Conservation (phyloP, 1,139 yeast genomes). For the Taphrina flavorubra region DNA sequence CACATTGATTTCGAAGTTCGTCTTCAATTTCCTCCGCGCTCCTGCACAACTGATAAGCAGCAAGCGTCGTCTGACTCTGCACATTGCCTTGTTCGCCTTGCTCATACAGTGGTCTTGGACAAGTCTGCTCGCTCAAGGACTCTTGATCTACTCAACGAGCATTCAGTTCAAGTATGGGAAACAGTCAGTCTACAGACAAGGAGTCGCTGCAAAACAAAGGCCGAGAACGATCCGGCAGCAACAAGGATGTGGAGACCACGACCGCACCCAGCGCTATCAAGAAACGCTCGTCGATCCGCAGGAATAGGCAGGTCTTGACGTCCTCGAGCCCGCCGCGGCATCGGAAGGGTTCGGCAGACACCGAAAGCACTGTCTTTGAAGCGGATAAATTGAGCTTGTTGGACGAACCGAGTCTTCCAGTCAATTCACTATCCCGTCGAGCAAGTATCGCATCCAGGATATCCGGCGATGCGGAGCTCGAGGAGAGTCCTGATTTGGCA, state of each 20-base stretch:
- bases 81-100: not conserved
- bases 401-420: conserved; percentile 28
- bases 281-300: conserved; percentile 29
- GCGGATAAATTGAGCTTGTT: conserved; percentile 18
- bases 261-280: conserved; percentile 29
- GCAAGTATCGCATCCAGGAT: conserved; percentile 17
- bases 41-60: not conserved
- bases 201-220: conserved; percentile 4
- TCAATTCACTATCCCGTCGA: conserved; percentile 21
- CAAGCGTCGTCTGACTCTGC: not conserved
- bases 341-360: conserved; percentile 33
- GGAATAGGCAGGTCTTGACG: conserved; percentile 23
- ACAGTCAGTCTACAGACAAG: conserved; percentile 20
- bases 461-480: conserved; percentile 2
- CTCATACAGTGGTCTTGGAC: not conserved
- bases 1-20: not conserved
- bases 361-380: conserved; percentile 20
- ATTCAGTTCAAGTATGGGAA: conserved; percentile 4
- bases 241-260: conserved; percentile 15
- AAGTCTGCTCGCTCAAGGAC: too few relatives aligned
- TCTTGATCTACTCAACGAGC: too few relatives aligned
- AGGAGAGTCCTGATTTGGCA: not conserved
- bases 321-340: conserved; percentile 33
- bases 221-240: conserved; percentile 27
- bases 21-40: conserved; percentile 3